Evolutionary conservation across 768 basidiomycete genomes (phyloP).

Genomic region (Boletus speciosus): DNA sequence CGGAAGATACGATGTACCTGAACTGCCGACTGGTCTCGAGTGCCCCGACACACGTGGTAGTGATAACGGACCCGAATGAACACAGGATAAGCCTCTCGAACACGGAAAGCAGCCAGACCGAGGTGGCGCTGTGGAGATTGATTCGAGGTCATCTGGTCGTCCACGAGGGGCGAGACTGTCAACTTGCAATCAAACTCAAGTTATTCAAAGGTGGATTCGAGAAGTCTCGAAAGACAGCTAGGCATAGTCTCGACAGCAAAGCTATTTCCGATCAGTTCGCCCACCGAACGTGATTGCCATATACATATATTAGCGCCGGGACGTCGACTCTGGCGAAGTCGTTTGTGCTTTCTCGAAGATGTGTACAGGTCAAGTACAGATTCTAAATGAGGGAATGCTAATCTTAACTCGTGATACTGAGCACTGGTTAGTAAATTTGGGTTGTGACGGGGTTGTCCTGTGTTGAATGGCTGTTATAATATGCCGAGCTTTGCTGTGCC

Average conservation of each 20-base stretch:
- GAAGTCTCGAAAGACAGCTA: background rate
- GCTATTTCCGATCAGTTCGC: background rate
- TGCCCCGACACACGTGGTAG: background rate
- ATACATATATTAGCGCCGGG: no score
- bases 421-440: background rate
- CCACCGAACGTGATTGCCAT: background rate
- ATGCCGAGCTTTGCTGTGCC: background rate
- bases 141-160: accelerated
- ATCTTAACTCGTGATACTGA: background rate
- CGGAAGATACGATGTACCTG: background rate
- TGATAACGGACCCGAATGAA: background rate
- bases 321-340: background rate
- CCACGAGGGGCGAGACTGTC: slow-evolving; percentile 8
- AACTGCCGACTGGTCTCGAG: background rate
- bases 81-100: background rate
- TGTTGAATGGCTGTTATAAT: background rate
- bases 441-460: background rate
- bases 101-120: background rate
- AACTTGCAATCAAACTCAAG: background rate
- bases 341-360: background rate
- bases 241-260: background rate
- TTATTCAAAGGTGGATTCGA: background rate
- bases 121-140: background rate
- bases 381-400: no score
- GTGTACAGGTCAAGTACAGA: background rate